Evolutionary conservation across 352 stramenopile genomes (phyloP), one percentile per base, ranked within the genome.

Genomic region (Pythium insidiosum): DNA sequence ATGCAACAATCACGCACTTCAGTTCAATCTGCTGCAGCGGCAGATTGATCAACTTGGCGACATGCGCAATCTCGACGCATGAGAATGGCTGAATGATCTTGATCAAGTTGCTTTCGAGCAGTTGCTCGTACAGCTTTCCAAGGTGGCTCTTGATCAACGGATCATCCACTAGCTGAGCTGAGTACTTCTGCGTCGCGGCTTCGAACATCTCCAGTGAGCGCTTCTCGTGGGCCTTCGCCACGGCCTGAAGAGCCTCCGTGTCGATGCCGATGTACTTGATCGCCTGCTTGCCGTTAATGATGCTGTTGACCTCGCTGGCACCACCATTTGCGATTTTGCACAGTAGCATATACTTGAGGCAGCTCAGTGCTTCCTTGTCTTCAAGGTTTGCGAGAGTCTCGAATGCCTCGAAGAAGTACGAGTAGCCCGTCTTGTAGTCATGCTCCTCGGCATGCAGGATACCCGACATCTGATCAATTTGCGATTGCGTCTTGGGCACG

Each of bases 381-480:
- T 98, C 91, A 12, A 98, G 61, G 31, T 80, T 78, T 41, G 96
- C 84, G 37, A 98, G 97, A 6, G 93, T 95, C 63, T 98, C 94
- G 47, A 97, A 98, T 0, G 88, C 78, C 58, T 99, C 97, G 43
- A 99, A 95, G 69, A 99, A 99, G 82, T 99, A 99, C 36, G 95
- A 99, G 65, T 98, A 98, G 10, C 95, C 92, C 15, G 96, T 99
- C 70, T 98, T 97, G 78, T 99, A 99, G 74, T 99, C 97, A 31
- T 88, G 77, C 68, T 99, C 96, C 58, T 99, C 95, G 10, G 90
- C 96, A 62, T 98, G 94, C 25, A 98, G 79, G 31, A 96, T 94
- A 29, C 96, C 96, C 41, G 85, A 97, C 95, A 98, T 98, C 50
- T 97, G 83, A 61, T 98, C 95, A 44, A 96, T 96, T 47, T 95